These are phyloP conservation scores for Alternaria gaisen DNA, from an alignment of 2,329 filamentous ascomycete species.

Conservation along the genomic window DNA sequence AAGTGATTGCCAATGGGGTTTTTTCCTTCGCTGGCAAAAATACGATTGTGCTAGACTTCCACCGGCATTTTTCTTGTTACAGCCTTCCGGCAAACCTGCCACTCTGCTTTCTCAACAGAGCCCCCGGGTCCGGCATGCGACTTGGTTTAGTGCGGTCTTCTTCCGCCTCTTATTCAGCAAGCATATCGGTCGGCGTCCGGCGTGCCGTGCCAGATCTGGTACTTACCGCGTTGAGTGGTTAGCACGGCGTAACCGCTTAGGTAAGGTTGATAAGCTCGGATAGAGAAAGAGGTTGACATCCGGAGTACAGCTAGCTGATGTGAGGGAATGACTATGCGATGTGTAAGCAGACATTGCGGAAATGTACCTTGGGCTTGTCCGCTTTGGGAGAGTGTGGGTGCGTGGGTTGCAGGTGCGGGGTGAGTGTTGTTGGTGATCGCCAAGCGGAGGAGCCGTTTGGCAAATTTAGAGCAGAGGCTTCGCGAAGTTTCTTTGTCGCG, in stretches of 20 bases:
- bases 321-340: slow-evolving; percentile 18
- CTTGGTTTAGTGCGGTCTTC: background rate
- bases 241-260: background rate
- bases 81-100: background rate
- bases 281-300: slow-evolving; percentile 11
- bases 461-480: background rate
- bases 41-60: background rate
- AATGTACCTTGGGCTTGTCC: slow-evolving; percentile 24
- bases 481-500: slow-evolving; percentile 10
- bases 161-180: slow-evolving; percentile 7
- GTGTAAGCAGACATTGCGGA: slow-evolving; percentile 23
- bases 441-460: slow-evolving; percentile 2
- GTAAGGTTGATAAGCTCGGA: slow-evolving; percentile 11
- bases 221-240: background rate
- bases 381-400: slow-evolving; percentile 11
- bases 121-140: background rate
- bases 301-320: background rate
- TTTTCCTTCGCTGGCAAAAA: background rate
- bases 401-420: slow-evolving; percentile 23
- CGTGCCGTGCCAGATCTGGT: background rate
- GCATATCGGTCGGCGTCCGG: background rate
- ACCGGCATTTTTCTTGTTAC: slow-evolving; percentile 3
- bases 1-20: slow-evolving; percentile 3
- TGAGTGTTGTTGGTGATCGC: slow-evolving; percentile 12
- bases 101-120: background rate